Evolutionary conservation across 257 asterid species (phyloP), one percentile per base, ranked within the genome.

Genomic region (Nicotiana otophora): DNA sequence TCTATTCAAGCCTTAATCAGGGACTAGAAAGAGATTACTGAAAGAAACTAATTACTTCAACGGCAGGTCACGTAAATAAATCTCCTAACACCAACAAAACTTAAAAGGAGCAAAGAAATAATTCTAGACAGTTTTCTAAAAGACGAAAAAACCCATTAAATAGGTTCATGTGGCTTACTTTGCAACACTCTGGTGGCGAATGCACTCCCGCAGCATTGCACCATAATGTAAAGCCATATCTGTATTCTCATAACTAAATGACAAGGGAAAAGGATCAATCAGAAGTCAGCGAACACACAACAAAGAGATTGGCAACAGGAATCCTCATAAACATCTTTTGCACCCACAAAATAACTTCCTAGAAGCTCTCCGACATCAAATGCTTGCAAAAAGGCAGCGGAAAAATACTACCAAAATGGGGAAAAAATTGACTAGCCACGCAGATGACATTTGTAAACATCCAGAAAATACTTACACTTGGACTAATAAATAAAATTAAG

Each of bases 161-260:
- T 75, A 51, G 46, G 10, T 51, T 51, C 26, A 26, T 57, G 81
- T 60, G 81, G 74, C 90, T 91, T 82, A 93, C 98, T 83, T 89
- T 26, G 98, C 98, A 76, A 93, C 93, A 84, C 87, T 86, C 86
- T 92, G 97, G 85, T 93, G 96, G 64, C 98, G 98, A 60, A 91
- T 91, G 92, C 98, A 95, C 81, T 93, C 97, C 90, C 92, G 90
- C 87, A 92, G 78, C 93, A 95, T 91, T 82, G 93, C 87, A 78
- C 98, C 98, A 82, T 93, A 92, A 53, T 93, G 97, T 82, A 93
- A 90, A 80, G 95, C 94, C 87, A 91, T 81, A 48, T 95, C 97
- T 55, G 84, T 81, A 78, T 89, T 86, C 77, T 89, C 97, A 62
- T 91, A 93, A 55, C 98, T 93, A 84, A 69, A 68, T 30, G 26